Evolutionary conservation across 2,329 filamentous ascomycete genomes (phyloP).

Genomic region (Nemania sp.): DNA sequence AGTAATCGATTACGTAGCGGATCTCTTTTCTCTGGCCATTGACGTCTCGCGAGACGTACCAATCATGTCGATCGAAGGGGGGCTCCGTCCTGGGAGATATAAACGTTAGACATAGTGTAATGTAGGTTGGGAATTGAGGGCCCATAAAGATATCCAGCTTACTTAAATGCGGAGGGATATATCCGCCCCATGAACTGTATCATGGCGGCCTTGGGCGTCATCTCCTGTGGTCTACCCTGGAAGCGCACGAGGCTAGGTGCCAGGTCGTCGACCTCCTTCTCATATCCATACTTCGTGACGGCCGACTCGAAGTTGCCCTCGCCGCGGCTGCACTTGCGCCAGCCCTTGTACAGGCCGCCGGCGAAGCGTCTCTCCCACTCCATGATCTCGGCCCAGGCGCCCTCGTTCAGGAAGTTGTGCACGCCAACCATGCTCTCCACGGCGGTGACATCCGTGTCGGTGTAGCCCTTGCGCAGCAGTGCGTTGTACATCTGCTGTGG

Average conservation of each 20-base stretch:
- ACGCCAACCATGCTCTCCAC: conserved; percentile 97
- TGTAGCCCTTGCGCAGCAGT: conserved; percentile 92
- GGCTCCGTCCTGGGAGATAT: conserved; percentile 66
- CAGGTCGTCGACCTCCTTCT: conserved; percentile 57
- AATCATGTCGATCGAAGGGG: conserved; percentile 96
- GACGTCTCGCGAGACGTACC: conserved; percentile 80
- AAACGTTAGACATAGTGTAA: neutral
- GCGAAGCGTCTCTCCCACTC: conserved; percentile 90
- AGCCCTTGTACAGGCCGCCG: conserved; percentile 71
- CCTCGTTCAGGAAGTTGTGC: conserved; percentile 98
- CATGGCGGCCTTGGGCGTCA: conserved; percentile 90
- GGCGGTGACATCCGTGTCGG: conserved; percentile 88
- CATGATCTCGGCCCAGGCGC: conserved; percentile 93
- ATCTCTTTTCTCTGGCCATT: conserved; percentile 75
- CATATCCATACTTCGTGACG: conserved; percentile 49
- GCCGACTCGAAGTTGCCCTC: conserved; percentile 63
- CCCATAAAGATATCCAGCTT: conserved; percentile 41
- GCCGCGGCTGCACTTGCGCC: conserved; percentile 73
- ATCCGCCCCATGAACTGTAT: conserved; percentile 77
- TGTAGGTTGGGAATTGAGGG: neutral
- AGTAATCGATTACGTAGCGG: conserved; percentile 97
- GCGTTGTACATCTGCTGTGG: conserved; percentile 99
- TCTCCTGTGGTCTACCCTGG: conserved; percentile 83
- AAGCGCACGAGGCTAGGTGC: conserved; percentile 82
- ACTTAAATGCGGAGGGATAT: conserved; percentile 81